phyloP scores from a whole-genome alignment of 352 stramenopile species.

The Pythium monospermum region DNA sequence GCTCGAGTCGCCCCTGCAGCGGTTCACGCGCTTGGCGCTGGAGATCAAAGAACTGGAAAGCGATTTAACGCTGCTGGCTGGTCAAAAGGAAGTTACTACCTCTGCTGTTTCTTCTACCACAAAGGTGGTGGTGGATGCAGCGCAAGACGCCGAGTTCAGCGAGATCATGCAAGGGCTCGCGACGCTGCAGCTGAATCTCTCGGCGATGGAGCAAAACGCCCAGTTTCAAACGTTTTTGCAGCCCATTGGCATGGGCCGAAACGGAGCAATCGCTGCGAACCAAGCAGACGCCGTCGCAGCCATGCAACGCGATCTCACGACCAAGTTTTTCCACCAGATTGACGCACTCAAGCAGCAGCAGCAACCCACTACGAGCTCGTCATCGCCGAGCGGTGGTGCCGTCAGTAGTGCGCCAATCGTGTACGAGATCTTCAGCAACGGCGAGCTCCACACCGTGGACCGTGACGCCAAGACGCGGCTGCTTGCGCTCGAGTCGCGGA shows the following conservation, averaged over 20 bases:
- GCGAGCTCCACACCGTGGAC: constrained; percentile 63
- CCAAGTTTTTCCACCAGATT: constrained; percentile 69
- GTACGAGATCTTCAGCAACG: constrained; percentile 80
- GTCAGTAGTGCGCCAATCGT: constrained; percentile 38
- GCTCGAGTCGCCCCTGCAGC: constrained; percentile 64
- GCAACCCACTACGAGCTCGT: constrained; percentile 14
- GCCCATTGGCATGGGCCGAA: constrained; percentile 8
- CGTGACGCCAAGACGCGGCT: constrained; percentile 59
- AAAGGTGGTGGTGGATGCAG: constrained; percentile 50
- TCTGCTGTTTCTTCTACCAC: constrained; percentile 22
- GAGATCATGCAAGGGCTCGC: constrained; percentile 61
- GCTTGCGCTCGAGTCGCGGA: constrained; percentile 47
- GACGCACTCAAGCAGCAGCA: constrained; percentile 46
- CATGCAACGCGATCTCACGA: constrained; percentile 64
- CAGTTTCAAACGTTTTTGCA: constrained; percentile 54
- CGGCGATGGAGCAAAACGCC: constrained; percentile 49
- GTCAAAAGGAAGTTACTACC: constrained; percentile 29
- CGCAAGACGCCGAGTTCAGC: constrained; percentile 56
- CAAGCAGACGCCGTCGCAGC: constrained; percentile 40
- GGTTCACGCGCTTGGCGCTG: constrained; percentile 61
- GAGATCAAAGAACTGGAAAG: constrained; percentile 68
- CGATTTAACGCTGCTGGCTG: constrained; percentile 51
- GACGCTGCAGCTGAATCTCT: constrained; percentile 58
- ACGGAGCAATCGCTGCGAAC: not conserved
- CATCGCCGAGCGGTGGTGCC: not conserved